Conservation (phyloP, 805 yeast genomes). For the Starmerella asiatica region DNA sequence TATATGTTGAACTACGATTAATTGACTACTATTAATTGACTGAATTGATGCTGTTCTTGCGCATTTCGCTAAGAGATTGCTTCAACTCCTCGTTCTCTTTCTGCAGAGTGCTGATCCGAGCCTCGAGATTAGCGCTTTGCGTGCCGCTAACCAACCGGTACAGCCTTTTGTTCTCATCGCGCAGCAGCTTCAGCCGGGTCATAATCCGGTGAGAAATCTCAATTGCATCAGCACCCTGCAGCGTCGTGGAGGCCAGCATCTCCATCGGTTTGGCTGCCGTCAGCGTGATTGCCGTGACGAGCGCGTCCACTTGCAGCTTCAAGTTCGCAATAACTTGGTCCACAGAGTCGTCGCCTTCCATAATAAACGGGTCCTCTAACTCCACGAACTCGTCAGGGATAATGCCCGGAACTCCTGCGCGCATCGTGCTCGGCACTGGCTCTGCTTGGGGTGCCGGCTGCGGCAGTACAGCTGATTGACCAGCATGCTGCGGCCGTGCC, state of each 20-base stretch:
- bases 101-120: conserved; percentile 9
- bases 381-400: conserved; percentile 3
- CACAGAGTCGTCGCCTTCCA: conserved; percentile 3
- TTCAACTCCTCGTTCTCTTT: conserved; percentile 13
- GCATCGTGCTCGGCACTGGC: too few species aligned
- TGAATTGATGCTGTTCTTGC: too few species aligned
- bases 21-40: too few species aligned
- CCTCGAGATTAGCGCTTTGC: conserved; percentile 16
- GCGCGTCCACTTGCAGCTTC: conserved; percentile 18
- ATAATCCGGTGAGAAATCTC: conserved; percentile 22
- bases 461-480: too few species aligned
- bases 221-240: conserved; percentile 16
- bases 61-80: neutral
- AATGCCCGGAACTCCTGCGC: conserved; percentile 2
- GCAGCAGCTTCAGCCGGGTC: conserved; percentile 15
- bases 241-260: neutral
- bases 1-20: neutral
- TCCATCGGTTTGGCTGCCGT: neutral
- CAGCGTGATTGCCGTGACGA: conserved; percentile 17
- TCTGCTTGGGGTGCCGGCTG: too few species aligned
- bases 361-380: conserved; percentile 1
- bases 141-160: conserved; percentile 11
- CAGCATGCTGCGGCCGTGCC: too few species aligned
- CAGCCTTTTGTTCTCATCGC: conserved; percentile 19
- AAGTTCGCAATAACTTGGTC: conserved; percentile 17